phyloP scores from a whole-genome alignment of 164 flowering plant species.

The Stephania yunnanensis region DNA sequence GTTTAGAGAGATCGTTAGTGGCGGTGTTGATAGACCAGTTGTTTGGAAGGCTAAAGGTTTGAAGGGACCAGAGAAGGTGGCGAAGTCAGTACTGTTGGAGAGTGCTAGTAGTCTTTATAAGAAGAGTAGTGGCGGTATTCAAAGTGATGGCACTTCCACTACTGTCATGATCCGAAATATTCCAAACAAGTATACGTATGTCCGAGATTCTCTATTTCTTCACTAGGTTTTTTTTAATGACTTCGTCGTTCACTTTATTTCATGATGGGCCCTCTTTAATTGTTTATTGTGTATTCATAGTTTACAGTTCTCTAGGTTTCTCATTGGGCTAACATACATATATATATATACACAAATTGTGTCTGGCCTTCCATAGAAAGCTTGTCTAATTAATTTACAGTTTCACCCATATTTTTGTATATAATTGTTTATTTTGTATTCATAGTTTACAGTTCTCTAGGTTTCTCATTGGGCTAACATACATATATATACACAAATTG shows the following conservation, averaged over 20 bases:
- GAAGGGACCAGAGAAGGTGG: not conserved
- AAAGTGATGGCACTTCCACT: constrained; percentile 11
- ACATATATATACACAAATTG: too few relatives aligned
- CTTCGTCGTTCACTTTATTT: too few relatives aligned
- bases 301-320: not conserved
- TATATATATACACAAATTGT: not conserved
- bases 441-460: too few relatives aligned
- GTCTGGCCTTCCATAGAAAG: not conserved
- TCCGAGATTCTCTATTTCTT: not conserved
- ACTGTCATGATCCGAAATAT: constrained; percentile 21
- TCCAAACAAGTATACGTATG: constrained; percentile 17
- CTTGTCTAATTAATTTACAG: not conserved
- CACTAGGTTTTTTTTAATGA: not conserved
- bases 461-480: too few relatives aligned
- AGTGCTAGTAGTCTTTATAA: too few relatives aligned
- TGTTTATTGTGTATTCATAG: not conserved
- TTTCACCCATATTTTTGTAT: not conserved
- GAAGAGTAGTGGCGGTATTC: not conserved
- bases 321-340: not conserved
- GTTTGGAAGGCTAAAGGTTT: not conserved
- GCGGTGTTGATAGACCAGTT: not conserved
- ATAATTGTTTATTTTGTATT: too few relatives aligned
- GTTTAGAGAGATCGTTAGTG: not conserved
- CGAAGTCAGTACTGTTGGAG: not conserved
- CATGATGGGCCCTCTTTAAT: too few relatives aligned